Conservation (phyloP, 306 rosid species). For the Rubus parviflorus region DNA sequence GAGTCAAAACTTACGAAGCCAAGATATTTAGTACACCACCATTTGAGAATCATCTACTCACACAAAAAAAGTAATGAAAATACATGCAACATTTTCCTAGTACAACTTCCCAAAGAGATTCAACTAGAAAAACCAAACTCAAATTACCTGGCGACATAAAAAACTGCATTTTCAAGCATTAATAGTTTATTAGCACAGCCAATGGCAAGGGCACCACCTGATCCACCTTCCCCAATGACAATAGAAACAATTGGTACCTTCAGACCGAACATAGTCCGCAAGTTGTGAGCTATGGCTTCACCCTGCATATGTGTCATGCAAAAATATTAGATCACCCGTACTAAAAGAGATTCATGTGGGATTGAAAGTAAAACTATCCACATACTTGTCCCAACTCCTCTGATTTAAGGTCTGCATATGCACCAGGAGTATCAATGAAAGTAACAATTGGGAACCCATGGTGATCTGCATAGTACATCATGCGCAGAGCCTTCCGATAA, state of each 20-base stretch:
- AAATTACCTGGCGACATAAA: conserved; percentile 92
- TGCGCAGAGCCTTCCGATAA: conserved; percentile 87
- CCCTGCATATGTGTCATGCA: conserved; percentile 61
- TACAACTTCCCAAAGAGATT: neutral
- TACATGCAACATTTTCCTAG: neutral
- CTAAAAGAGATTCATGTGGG: conserved; percentile 19
- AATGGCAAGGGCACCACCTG: conserved; percentile 99
- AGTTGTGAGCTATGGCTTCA: conserved; percentile 94
- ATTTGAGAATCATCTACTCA: conserved; percentile 17
- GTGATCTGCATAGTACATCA: conserved; percentile 92
- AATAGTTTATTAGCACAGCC: conserved; percentile 93
- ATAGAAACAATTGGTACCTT: conserved; percentile 88
- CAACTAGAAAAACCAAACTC: conserved; percentile 1
- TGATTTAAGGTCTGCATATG: conserved; percentile 89
- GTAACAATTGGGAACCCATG: conserved; percentile 87
- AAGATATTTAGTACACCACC: conserved; percentile 18
- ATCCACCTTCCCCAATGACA: conserved; percentile 99
- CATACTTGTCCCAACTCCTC: conserved; percentile 91
- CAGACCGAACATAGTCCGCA: conserved; percentile 90
- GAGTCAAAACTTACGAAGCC: conserved; percentile 7
- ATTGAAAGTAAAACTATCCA: conserved; percentile 18
- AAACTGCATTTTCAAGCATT: conserved; percentile 98
- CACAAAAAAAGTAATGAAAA: neutral
- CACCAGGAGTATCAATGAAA: conserved; percentile 96
- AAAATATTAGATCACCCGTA: conserved; percentile 30